Conservation (phyloP, 306 rosid genomes). For the Prunus salicina region DNA sequence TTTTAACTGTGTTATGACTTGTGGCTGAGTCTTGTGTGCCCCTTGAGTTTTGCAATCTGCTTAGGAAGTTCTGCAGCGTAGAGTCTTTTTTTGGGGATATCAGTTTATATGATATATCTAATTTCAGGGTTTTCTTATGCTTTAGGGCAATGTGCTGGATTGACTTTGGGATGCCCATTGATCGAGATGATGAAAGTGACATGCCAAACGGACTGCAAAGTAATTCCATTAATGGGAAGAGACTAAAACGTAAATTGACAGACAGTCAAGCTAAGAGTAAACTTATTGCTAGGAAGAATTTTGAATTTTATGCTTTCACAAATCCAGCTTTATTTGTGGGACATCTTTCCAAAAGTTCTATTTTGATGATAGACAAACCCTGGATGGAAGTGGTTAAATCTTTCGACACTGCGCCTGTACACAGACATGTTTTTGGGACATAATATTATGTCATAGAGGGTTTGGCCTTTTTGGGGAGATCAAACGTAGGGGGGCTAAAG, state of each 20-base stretch:
- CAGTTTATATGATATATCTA: conserved; percentile 14
- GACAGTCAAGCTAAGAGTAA: conserved; percentile 36
- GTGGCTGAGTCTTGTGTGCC: background rate
- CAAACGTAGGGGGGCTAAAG: conserved; percentile 40
- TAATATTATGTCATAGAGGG: conserved; percentile 23
- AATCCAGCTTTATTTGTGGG: conserved; percentile 72
- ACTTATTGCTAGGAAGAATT: conserved; percentile 49
- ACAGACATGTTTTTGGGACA: conserved; percentile 87
- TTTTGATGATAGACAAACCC: conserved; percentile 80
- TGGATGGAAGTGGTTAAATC: conserved; percentile 84
- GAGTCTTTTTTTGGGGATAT: background rate
- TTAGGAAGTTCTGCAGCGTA: background rate
- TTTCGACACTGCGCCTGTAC: conserved; percentile 74
- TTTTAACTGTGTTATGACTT: background rate
- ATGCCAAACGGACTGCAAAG: conserved; percentile 40
- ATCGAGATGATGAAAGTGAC: conserved; percentile 60
- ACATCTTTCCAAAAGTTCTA: conserved; percentile 60
- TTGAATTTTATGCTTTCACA: conserved; percentile 54
- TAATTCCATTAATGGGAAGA: conserved; percentile 47
- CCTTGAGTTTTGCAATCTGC: background rate
- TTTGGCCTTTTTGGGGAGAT: conserved; percentile 41
- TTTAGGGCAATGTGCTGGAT: conserved; percentile 94
- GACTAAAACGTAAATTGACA: conserved; percentile 43
- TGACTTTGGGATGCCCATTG: conserved; percentile 79
- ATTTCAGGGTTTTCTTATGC: conserved; percentile 25